A percentile compares a stretch with the other conserved stretches of the same genome.
Conservation (phyloP, 345 rosid genomes). For the Hypericum androsaemum region DNA sequence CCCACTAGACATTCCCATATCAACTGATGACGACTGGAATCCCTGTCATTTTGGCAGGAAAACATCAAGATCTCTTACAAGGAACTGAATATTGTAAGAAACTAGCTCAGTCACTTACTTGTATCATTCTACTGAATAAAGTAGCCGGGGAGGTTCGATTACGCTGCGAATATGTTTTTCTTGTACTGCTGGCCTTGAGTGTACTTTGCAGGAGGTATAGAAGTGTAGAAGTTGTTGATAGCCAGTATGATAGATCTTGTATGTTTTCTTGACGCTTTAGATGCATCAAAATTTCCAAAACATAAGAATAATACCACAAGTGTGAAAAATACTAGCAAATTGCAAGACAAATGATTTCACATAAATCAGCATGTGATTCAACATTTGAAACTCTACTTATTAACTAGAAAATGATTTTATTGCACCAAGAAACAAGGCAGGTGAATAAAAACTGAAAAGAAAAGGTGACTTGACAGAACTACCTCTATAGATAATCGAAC, state of each 20-base stretch:
- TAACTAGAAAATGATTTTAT: too few relatives aligned
- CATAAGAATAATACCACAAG: background rate
- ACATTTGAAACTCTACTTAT: too few relatives aligned
- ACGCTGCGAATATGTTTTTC: constrained; percentile 28
- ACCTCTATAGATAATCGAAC: constrained; percentile 47
- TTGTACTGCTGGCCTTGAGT: constrained; percentile 44
- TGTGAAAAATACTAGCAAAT: too few relatives aligned
- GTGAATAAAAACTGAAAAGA: too few relatives aligned
- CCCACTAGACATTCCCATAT: constrained; percentile 26
- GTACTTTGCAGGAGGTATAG: constrained; percentile 50
- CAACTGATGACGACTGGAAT: constrained; percentile 18
- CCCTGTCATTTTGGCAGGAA: too few relatives aligned
- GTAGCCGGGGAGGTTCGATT: constrained; percentile 29
- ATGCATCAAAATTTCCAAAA: background rate
- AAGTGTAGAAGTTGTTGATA: constrained; percentile 53
- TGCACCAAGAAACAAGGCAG: too few relatives aligned
- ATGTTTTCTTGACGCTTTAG: constrained; percentile 39
- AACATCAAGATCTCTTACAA: too few relatives aligned
- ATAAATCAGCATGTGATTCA: too few relatives aligned
- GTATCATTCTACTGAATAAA: constrained; percentile 38
- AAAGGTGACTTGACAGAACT: background rate
- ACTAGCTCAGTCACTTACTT: background rate
- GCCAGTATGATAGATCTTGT: constrained; percentile 49
- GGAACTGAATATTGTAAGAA: too few relatives aligned
- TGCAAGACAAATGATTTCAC: too few relatives aligned